Percentiles rank a stretch among this genome's conserved stretches.
These are phyloP conservation scores for Psilocybe cyanescens DNA, from an alignment of 768 basidiomycete genomes.

Conservation along the genomic window DNA sequence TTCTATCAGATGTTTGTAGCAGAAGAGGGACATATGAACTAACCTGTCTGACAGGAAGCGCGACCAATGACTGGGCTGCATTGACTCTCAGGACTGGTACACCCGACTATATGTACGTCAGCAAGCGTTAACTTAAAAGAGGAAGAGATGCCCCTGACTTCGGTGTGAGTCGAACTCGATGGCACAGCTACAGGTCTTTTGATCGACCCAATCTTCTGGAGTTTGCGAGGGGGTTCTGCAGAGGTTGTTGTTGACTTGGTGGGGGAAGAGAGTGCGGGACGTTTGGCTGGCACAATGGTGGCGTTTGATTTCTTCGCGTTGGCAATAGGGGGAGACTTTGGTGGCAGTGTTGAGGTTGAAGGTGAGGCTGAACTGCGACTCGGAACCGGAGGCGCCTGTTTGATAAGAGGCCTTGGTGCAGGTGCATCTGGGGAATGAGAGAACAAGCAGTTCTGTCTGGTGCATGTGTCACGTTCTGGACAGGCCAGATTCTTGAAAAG, in stretches of 20 bases:
- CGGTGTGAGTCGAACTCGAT: conserved; percentile 36
- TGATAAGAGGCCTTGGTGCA: conserved; percentile 34
- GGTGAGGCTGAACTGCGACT: not conserved
- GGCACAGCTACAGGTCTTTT: conserved; percentile 48
- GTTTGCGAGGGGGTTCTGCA: conserved; percentile 64
- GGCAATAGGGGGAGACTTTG: conserved; percentile 10
- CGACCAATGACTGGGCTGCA: conserved; percentile 70
- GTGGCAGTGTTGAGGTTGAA: conserved; percentile 8
- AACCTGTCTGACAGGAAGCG: conserved; percentile 78
- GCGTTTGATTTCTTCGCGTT: conserved; percentile 18
- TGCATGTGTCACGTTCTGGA: conserved; percentile 56
- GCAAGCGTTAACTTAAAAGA: not conserved
- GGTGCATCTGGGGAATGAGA: conserved; percentile 55
- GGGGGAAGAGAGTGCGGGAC: conserved; percentile 41
- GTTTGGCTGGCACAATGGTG: conserved; percentile 53
- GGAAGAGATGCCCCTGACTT: conserved; percentile 25
- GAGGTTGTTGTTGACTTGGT: conserved; percentile 25
- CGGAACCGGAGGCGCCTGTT: conserved; percentile 23
- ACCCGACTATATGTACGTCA: conserved; percentile 45
- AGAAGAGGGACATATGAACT: conserved; percentile 12
- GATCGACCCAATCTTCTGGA: conserved; percentile 55
- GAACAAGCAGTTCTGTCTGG: conserved; percentile 61
- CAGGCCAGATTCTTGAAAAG: conserved; percentile 65
- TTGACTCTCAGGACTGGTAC: conserved; percentile 68
- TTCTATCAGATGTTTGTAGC: conserved; percentile 13